phyloP scores from a whole-genome alignment of 2,329 filamentous ascomycete species.

The Botrytis tulipae region DNA sequence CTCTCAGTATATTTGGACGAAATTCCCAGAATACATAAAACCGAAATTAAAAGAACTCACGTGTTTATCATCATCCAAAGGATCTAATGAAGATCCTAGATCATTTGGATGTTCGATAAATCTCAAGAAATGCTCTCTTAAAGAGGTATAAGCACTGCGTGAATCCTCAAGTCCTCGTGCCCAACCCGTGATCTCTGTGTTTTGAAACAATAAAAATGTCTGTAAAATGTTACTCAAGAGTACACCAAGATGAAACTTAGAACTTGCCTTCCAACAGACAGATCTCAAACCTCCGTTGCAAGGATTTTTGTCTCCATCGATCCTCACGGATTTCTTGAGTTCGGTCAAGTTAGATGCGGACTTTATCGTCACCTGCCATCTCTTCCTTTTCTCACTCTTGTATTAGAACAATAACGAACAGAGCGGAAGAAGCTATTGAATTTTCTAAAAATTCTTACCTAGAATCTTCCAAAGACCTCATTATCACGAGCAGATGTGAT shows the following conservation, averaged over 20 bases:
- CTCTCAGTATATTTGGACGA: conserved; percentile 42
- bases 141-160: conserved; percentile 69
- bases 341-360: conserved; percentile 58
- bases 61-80: conserved; percentile 75
- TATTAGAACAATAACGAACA: conserved; percentile 26
- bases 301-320: conserved; percentile 57
- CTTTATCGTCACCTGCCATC: conserved; percentile 65
- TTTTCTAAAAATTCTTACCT: conserved; percentile 42
- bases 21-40: background rate
- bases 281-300: conserved; percentile 76
- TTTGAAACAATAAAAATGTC: conserved; percentile 78
- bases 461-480: conserved; percentile 55
- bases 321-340: conserved; percentile 62
- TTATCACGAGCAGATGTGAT: conserved; percentile 38
- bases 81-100: conserved; percentile 72
- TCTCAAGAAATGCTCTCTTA: conserved; percentile 72
- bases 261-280: conserved; percentile 81
- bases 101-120: conserved; percentile 84
- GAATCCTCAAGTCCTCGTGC: conserved; percentile 62
- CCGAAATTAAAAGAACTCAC: conserved; percentile 40
- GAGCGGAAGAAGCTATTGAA: background rate
- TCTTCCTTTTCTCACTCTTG: conserved; percentile 47
- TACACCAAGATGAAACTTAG: background rate
- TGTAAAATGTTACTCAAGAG: conserved; percentile 39
- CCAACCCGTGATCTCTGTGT: conserved; percentile 66